Conservation (phyloP, 75 land plant genomes). For the Picea sitchensis region DNA sequence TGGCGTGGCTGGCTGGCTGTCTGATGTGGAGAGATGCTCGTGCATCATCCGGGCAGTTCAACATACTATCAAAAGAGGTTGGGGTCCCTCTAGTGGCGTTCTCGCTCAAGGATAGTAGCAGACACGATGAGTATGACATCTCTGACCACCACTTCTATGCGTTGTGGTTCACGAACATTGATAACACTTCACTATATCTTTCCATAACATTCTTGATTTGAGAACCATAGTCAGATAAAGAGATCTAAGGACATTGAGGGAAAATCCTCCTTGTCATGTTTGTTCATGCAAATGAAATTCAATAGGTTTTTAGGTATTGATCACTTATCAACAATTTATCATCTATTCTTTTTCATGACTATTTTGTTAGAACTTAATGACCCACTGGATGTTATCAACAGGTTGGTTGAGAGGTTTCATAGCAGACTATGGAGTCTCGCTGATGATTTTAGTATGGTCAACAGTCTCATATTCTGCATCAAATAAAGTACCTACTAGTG, state of each 20-base stretch:
- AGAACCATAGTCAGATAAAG: background rate
- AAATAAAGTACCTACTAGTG: constrained; percentile 59
- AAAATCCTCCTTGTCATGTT: background rate
- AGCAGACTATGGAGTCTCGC: constrained; percentile 94
- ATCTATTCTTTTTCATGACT: background rate
- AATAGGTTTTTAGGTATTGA: background rate
- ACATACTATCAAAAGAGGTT: too few species aligned
- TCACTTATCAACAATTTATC: background rate
- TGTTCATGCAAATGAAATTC: background rate
- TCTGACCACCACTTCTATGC: too few species aligned
- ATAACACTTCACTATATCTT: too few species aligned
- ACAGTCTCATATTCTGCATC: constrained; percentile 70
- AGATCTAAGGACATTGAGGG: background rate
- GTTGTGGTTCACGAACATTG: too few species aligned
- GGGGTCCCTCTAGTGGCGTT: too few species aligned
- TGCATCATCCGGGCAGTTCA: too few species aligned
- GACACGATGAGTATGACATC: too few species aligned
- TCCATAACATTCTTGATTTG: background rate
- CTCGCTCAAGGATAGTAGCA: too few species aligned
- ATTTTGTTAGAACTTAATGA: background rate
- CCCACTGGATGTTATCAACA: constrained; percentile 16
- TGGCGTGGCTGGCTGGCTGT: too few species aligned
- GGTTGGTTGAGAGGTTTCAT: constrained; percentile 67
- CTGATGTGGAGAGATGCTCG: too few species aligned
- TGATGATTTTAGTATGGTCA: constrained; percentile 87